Conservation (phyloP, 2,329 filamentous ascomycete species). For the Fusarium sp. region DNA sequence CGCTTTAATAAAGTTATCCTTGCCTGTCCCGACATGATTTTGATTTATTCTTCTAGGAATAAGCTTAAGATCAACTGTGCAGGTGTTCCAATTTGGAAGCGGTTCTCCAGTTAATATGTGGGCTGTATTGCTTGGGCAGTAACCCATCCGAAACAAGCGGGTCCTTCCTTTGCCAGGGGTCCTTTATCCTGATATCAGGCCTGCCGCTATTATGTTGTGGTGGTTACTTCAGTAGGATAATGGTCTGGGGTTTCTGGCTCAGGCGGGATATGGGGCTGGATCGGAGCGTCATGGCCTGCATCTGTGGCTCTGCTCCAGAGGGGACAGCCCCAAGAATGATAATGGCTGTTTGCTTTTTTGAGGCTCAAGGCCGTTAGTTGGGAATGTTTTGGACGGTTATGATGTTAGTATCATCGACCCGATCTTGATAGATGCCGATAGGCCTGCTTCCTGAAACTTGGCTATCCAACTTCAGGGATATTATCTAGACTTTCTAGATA, state of each 20-base stretch:
- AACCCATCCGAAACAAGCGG: slow-evolving; percentile 20
- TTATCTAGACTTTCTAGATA: not conserved
- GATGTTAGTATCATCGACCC: not conserved
- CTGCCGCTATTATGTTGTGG: not conserved
- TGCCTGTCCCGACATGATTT: not conserved
- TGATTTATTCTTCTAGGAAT: not conserved
- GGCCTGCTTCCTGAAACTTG: not conserved
- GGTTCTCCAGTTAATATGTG: slow-evolving; percentile 18
- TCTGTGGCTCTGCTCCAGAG: not conserved
- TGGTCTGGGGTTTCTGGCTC: not conserved
- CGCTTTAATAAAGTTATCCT: not conserved
- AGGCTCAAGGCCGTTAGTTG: not conserved
- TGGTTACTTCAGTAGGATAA: not conserved
- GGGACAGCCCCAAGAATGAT: not conserved
- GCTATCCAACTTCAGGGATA: not conserved
- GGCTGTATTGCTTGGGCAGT: slow-evolving; percentile 6
- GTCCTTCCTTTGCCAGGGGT: not conserved
- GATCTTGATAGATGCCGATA: not conserved
- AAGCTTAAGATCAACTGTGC: slow-evolving; percentile 1
- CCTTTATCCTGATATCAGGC: not conserved
- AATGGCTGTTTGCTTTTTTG: not conserved
- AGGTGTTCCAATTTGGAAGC: not conserved
- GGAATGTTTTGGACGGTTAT: not conserved
- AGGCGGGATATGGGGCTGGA: not conserved
- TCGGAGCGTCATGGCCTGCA: not conserved